Percentiles rank a stretch among this genome's conserved stretches.
These are phyloP conservation scores for Phytophthora fragariaefolia DNA, from an alignment of 352 stramenopile species.

Conservation along the genomic window DNA sequence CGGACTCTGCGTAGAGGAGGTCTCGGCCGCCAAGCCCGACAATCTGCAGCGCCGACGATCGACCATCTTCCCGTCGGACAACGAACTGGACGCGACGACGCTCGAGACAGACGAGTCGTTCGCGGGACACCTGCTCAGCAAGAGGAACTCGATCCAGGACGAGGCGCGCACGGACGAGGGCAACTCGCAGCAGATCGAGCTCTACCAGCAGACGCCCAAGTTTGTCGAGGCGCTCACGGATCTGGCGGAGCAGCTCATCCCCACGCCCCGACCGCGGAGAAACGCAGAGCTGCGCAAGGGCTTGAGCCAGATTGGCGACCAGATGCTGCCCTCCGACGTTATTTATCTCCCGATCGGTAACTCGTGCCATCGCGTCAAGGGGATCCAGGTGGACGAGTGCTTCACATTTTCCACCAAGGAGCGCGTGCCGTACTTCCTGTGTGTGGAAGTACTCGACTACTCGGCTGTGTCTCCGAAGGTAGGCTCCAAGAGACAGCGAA, in stretches of 20 bases:
- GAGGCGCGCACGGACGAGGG: conserved; percentile 68
- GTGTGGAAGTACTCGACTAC: conserved; percentile 85
- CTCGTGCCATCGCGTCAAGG: conserved; percentile 76
- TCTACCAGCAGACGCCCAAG: conserved; percentile 73
- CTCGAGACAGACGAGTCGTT: conserved; percentile 64
- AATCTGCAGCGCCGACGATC: conserved; percentile 64
- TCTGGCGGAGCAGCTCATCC: conserved; percentile 71
- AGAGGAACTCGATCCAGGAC: conserved; percentile 59
- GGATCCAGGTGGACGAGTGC: conserved; percentile 74
- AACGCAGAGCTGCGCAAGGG: conserved; percentile 59
- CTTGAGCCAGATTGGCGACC: conserved; percentile 52
- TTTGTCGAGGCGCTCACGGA: conserved; percentile 78
- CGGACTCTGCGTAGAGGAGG: conserved; percentile 73
- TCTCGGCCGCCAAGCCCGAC: conserved; percentile 47
- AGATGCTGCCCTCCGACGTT: conserved; percentile 72
- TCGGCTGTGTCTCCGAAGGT: conserved; percentile 29
- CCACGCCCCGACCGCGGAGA: conserved; percentile 46
- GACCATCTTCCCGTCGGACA: conserved; percentile 67
- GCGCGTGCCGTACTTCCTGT: conserved; percentile 85
- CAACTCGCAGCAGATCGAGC: conserved; percentile 60
- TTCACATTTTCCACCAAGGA: conserved; percentile 88
- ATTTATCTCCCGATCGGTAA: conserved; percentile 85
- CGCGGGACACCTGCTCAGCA: conserved; percentile 56
- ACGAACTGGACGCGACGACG: conserved; percentile 41
- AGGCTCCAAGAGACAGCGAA: conserved; percentile 34